A percentile compares a stretch with the other conserved stretches of the same genome.
These are phyloP conservation scores for Annulohypoxylon moriforme DNA, from an alignment of 495 filamentous ascomycete genomes.

Conservation along the genomic window DNA sequence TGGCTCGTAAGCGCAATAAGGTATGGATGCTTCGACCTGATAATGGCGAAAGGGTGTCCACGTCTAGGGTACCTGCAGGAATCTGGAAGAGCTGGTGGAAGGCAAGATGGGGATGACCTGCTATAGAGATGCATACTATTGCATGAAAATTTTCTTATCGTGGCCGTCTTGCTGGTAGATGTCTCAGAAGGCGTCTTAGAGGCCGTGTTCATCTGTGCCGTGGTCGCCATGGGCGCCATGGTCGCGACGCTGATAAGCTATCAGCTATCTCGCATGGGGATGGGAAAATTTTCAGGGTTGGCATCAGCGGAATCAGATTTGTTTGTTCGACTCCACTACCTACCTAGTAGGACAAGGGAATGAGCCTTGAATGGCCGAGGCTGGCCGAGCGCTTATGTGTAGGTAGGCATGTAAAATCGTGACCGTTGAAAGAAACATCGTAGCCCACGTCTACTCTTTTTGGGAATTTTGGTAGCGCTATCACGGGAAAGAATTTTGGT, in stretches of 20 bases:
- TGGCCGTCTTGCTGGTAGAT: conserved; percentile 18
- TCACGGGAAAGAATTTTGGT: conserved; percentile 5
- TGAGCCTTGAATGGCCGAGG: conserved; percentile 41
- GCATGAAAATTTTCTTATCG: conserved; percentile 37
- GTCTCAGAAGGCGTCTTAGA: conserved; percentile 3
- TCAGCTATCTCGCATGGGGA: conserved; percentile 31
- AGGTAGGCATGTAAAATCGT: not conserved
- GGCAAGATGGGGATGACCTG: conserved; percentile 26
- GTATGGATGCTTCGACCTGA: conserved; percentile 32
- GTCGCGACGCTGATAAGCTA: conserved; percentile 32
- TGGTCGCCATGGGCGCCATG: conserved; percentile 6
- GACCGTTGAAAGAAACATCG: conserved; percentile 8
- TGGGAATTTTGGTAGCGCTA: conserved; percentile 9
- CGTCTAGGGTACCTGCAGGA: conserved; percentile 47
- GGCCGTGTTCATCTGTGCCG: conserved; percentile 2
- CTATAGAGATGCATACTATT: conserved; percentile 41
- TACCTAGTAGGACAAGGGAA: not conserved
- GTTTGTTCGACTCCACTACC: conserved; percentile 30
- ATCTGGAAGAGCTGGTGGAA: conserved; percentile 39
- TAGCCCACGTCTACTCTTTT: conserved; percentile 21
- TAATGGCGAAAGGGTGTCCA: conserved; percentile 37
- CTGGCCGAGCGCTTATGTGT: conserved; percentile 39
- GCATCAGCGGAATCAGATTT: conserved; percentile 24
- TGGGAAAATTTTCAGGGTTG: conserved; percentile 42
- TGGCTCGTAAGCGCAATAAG: conserved; percentile 34